These are phyloP conservation scores for Pyricularia sp. DNA, from an alignment of 2,329 filamentous ascomycete genomes.

Conservation along the genomic window DNA sequence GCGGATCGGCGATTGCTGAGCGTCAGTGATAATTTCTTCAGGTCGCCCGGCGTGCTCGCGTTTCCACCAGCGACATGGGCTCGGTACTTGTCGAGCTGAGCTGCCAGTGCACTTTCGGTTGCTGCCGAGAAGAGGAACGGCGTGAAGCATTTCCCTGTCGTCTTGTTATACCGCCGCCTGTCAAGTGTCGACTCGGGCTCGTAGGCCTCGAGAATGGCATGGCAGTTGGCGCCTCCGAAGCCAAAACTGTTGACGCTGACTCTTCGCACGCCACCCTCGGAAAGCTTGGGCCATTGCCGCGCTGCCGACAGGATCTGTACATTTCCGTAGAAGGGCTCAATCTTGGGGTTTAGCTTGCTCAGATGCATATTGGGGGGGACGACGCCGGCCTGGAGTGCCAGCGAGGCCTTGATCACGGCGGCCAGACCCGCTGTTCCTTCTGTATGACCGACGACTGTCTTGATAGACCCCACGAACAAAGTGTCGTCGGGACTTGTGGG, in stretches of 20 bases:
- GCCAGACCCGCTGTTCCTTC: slow-evolving; percentile 29
- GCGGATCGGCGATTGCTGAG: background rate
- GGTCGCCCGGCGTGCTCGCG: background rate
- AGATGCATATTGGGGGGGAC: slow-evolving; percentile 12
- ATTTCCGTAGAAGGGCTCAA: slow-evolving; percentile 14
- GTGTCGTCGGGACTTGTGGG: too few relatives aligned
- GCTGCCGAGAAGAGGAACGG: background rate
- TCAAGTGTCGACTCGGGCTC: background rate
- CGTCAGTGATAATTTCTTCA: background rate
- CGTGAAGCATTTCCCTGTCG: background rate
- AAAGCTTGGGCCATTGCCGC: background rate
- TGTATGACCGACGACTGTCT: slow-evolving; percentile 31
- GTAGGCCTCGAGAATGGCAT: slow-evolving; percentile 13
- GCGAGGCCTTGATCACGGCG: slow-evolving; percentile 13
- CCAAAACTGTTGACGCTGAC: slow-evolving; percentile 14
- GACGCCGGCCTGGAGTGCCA: slow-evolving; percentile 10
- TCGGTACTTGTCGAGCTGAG: background rate
- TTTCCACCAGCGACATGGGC: background rate
- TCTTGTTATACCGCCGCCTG: too few relatives aligned
- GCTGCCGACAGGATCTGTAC: slow-evolving; percentile 8
- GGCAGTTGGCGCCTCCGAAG: slow-evolving; percentile 15
- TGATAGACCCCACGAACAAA: slow-evolving; percentile 15
- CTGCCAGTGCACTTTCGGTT: background rate
- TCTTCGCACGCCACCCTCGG: slow-evolving; percentile 6
- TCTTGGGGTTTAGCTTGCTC: slow-evolving; percentile 11